These are phyloP conservation scores for Euphorbia pulcherrima DNA, from an alignment of 345 rosid genomes.

Conservation along the genomic window DNA sequence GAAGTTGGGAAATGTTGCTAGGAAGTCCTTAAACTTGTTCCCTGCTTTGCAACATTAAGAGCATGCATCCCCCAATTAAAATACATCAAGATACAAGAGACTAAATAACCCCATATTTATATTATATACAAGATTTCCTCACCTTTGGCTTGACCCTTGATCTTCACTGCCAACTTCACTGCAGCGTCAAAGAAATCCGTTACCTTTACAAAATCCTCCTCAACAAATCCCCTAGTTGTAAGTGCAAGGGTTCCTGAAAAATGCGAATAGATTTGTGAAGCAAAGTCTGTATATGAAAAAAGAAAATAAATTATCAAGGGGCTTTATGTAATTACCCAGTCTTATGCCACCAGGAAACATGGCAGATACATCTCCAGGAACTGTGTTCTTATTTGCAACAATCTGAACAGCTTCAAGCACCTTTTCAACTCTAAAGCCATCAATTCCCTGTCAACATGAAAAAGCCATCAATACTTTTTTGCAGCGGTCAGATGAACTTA, in stretches of 20 bases:
- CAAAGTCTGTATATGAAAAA: not conserved
- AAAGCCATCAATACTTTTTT: not conserved
- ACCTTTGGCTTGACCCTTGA: constrained; percentile 90
- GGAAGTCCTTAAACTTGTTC: constrained; percentile 84
- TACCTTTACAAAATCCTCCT: constrained; percentile 84
- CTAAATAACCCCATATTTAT: too few species aligned
- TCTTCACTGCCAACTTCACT: constrained; percentile 72
- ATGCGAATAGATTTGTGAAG: constrained; percentile 20
- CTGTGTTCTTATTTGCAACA: constrained; percentile 98
- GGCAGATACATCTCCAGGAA: constrained; percentile 99
- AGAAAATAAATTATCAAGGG: constrained; percentile 4
- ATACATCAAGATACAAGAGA: constrained; percentile 8
- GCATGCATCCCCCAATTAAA: constrained; percentile 12
- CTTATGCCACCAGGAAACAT: constrained; percentile 99
- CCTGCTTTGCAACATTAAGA: constrained; percentile 44
- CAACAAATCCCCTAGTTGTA: constrained; percentile 85
- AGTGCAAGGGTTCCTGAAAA: constrained; percentile 90
- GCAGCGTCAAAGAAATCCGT: constrained; percentile 85
- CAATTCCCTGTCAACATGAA: constrained; percentile 55
- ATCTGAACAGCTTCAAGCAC: constrained; percentile 96
- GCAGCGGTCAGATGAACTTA: not conserved
- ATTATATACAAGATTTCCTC: constrained; percentile 11
- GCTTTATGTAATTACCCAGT: constrained; percentile 65
- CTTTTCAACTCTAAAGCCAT: constrained; percentile 97
- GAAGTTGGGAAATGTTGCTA: constrained; percentile 47